Percentiles rank a stretch among this genome's conserved stretches.
These are phyloP conservation scores for Abrus precatorius DNA, from an alignment of 306 rosid species.

Conservation along the genomic window DNA sequence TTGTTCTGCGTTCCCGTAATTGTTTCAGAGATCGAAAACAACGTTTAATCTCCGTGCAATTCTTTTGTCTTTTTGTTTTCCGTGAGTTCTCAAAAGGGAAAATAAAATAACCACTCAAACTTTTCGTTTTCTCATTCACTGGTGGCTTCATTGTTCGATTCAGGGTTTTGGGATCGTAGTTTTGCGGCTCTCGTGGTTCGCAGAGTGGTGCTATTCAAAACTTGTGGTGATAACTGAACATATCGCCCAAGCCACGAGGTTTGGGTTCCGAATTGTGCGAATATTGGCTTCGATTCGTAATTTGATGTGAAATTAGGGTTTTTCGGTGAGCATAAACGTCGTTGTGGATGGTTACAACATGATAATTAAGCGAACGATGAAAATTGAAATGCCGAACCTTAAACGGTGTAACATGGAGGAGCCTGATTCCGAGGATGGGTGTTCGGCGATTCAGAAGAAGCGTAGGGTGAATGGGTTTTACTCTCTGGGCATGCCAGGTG, in stretches of 20 bases:
- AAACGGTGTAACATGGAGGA: conserved; percentile 83
- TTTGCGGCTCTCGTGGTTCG: background rate
- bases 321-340: conserved; percentile 6
- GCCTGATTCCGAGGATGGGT: conserved; percentile 53
- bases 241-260: conserved; percentile 15
- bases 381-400: conserved; percentile 82
- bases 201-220: conserved; percentile 7
- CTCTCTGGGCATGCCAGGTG: conserved; percentile 55
- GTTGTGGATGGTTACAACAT: conserved; percentile 57
- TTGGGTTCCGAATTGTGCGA: conserved; percentile 43
- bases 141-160: conserved; percentile 34
- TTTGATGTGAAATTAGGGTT: conserved; percentile 71
- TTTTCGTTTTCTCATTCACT: background rate
- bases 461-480: conserved; percentile 54
- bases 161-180: conserved; percentile 20
- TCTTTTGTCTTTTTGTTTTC: background rate
- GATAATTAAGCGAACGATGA: conserved; percentile 76
- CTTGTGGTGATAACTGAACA: background rate
- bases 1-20: background rate
- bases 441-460: conserved; percentile 66
- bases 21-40: conserved; percentile 27
- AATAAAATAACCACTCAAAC: background rate
- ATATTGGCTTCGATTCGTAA: conserved; percentile 13
- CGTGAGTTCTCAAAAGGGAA: background rate
- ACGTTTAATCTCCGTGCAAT: conserved; percentile 3